Conservation (phyloP, 1,139 yeast species). For the Suhomyces ambrosiae region DNA sequence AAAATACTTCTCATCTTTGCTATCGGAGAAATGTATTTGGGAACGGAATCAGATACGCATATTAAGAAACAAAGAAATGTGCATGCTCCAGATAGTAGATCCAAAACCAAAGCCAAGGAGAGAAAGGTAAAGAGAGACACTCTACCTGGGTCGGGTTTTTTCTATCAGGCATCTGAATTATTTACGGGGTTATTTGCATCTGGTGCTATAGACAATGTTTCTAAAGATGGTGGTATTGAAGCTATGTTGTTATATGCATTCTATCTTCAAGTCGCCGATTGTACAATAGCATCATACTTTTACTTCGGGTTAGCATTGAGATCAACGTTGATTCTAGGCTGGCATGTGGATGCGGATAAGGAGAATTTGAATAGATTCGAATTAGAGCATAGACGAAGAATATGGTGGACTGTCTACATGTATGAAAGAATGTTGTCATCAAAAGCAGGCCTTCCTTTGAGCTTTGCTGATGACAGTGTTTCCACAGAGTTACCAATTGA, state of each 20-base stretch:
- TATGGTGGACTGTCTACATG: slow-evolving; percentile 94
- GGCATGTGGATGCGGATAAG: slow-evolving; percentile 82
- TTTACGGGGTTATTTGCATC: slow-evolving; percentile 76
- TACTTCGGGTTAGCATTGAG: slow-evolving; percentile 79
- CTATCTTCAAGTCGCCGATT: slow-evolving; percentile 81
- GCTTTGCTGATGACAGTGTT: slow-evolving; percentile 77
- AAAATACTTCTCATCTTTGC: slow-evolving; percentile 75
- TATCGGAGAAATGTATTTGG: slow-evolving; percentile 82
- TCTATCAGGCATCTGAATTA: slow-evolving; percentile 72
- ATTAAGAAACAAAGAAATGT: slow-evolving; percentile 20
- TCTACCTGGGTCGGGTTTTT: slow-evolving; percentile 75
- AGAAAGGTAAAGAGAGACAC: slow-evolving; percentile 29
- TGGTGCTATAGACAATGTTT: slow-evolving; percentile 76
- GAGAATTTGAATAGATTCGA: slow-evolving; percentile 64
- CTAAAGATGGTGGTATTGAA: slow-evolving; percentile 83
- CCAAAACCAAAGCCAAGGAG: slow-evolving; percentile 12
- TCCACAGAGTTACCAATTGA: slow-evolving; percentile 77
- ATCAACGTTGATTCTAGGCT: slow-evolving; percentile 72
- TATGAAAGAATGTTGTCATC: slow-evolving; percentile 84
- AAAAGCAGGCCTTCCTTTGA: slow-evolving; percentile 80
- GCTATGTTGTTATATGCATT: slow-evolving; percentile 76
- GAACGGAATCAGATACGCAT: slow-evolving; percentile 59
- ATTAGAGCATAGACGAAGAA: slow-evolving; percentile 75
- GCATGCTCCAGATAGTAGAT: slow-evolving; percentile 15
- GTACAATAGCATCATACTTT: slow-evolving; percentile 79